A percentile compares a stretch with the other conserved stretches of the same genome.
phyloP scores from a whole-genome alignment of 805 yeast species.

The Schizosaccharomyces cryophilus region DNA sequence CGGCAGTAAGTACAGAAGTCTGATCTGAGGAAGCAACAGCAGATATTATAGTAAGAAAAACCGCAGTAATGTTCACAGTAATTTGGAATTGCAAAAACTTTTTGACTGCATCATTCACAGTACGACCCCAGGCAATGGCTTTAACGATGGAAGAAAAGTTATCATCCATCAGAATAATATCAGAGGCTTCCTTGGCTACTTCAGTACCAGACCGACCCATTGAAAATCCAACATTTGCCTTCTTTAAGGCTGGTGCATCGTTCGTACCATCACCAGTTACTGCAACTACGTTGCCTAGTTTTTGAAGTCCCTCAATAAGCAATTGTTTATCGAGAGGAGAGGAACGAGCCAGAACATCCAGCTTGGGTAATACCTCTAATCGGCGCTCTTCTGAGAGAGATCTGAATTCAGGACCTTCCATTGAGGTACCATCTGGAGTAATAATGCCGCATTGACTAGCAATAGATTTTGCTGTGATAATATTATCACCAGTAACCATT shows the following conservation, averaged over 20 bases:
- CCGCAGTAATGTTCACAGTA: constrained; percentile 94
- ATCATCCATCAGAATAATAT: constrained; percentile 77
- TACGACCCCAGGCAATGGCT: constrained; percentile 96
- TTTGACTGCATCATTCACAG: constrained; percentile 80
- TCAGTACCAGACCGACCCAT: constrained; percentile 98
- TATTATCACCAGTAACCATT: constrained; percentile 96
- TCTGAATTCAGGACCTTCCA: constrained; percentile 88
- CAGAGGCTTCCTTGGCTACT: constrained; percentile 94
- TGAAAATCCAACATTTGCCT: constrained; percentile 94
- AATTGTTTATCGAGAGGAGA: constrained; percentile 87
- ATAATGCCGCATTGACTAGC: constrained; percentile 67
- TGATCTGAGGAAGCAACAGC: constrained; percentile 68
- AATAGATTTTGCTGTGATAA: constrained; percentile 76
- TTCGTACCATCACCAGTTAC: constrained; percentile 99
- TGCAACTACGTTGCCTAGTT: constrained; percentile 80
- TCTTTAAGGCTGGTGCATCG: constrained; percentile 90
- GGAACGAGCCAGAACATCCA: constrained; percentile 76
- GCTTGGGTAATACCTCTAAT: constrained; percentile 35
- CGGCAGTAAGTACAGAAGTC: constrained; percentile 80
- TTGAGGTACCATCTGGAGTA: constrained; percentile 28
- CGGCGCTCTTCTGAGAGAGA: constrained; percentile 35
- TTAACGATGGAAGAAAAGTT: constrained; percentile 84
- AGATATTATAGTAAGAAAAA: constrained; percentile 71
- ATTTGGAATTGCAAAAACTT: constrained; percentile 89
- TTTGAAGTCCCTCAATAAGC: constrained; percentile 56